Evolutionary conservation across 139 green algal genomes (phyloP).

Genomic region (Chlorella sp.): DNA sequence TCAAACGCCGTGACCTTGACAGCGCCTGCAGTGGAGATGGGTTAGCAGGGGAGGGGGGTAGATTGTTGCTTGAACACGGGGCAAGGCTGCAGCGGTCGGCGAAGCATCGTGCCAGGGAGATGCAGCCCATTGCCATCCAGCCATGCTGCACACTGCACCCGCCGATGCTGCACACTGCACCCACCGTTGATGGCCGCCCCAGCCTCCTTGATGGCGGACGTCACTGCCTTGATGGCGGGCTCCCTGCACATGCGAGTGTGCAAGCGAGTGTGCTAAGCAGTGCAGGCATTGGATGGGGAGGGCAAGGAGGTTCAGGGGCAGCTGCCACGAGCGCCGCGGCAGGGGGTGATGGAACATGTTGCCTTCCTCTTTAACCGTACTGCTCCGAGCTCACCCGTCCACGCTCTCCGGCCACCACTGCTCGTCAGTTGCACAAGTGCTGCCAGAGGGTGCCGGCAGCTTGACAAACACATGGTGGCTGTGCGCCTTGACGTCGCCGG

Average conservation of each 20-base stretch:
- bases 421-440: neutral
- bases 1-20: constrained; percentile 47
- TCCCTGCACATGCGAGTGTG: neutral
- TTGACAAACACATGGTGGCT: constrained; percentile 41
- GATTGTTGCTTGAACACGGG: too few relatives aligned
- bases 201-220: constrained; percentile 10
- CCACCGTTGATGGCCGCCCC: constrained; percentile 4
- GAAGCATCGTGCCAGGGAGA: too few relatives aligned
- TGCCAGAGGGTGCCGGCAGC: neutral
- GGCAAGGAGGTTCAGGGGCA: too few relatives aligned
- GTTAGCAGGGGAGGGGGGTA: too few relatives aligned
- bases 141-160: too few relatives aligned
- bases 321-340: too few relatives aligned
- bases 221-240: constrained; percentile 15
- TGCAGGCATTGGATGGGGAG: too few relatives aligned
- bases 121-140: too few relatives aligned
- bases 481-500: constrained; percentile 39
- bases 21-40: too few relatives aligned
- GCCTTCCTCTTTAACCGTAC: neutral
- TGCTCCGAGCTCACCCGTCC: neutral
- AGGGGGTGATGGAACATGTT: too few relatives aligned
- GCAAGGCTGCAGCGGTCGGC: too few relatives aligned
- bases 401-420: constrained; percentile 9
- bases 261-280: neutral
- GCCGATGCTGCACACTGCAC: neutral